phyloP scores from a whole-genome alignment of 768 basidiomycete species.

The Boletellus ananas region DNA sequence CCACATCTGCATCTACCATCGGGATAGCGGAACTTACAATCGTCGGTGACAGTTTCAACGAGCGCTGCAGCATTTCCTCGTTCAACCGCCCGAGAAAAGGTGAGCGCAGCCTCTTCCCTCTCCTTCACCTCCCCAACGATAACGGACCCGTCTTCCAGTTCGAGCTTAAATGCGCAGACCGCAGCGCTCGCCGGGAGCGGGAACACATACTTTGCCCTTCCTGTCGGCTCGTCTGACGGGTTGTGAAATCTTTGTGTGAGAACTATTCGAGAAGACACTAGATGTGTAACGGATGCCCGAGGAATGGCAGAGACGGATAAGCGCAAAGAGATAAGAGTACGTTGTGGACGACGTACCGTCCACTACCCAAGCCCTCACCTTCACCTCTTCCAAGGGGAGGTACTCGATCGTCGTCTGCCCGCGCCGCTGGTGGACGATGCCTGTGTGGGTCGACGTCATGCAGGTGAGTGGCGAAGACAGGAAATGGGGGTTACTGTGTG shows the following conservation, averaged over 20 bases:
- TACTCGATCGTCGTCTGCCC: constrained; percentile 24
- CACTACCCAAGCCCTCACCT: constrained; percentile 38
- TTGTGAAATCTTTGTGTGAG: constrained; percentile 42
- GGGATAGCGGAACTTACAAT: constrained; percentile 36
- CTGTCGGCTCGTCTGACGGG: constrained; percentile 33
- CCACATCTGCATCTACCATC: not conserved
- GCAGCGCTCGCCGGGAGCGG: constrained; percentile 55
- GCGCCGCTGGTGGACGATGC: constrained; percentile 31
- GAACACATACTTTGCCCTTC: constrained; percentile 52
- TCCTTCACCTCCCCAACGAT: constrained; percentile 49
- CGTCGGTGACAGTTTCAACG: constrained; percentile 47
- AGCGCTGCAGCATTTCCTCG: constrained; percentile 43
- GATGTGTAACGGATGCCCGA: not conserved
- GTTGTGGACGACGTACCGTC: constrained; percentile 34
- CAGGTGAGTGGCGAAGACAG: not conserved
- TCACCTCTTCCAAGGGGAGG: constrained; percentile 42
- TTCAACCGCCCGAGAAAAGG: constrained; percentile 39
- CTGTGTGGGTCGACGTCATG: constrained; percentile 20
- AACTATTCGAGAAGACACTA: constrained; percentile 44
- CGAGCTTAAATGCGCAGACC: constrained; percentile 52
- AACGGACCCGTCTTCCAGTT: constrained; percentile 39
- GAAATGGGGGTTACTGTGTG: constrained; percentile 4
- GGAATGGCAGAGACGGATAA: not conserved
- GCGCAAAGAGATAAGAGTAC: not conserved
- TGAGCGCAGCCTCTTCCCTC: constrained; percentile 38